Conservation (phyloP, 176 grass and related monocot species). For the Pharus latifolius region DNA sequence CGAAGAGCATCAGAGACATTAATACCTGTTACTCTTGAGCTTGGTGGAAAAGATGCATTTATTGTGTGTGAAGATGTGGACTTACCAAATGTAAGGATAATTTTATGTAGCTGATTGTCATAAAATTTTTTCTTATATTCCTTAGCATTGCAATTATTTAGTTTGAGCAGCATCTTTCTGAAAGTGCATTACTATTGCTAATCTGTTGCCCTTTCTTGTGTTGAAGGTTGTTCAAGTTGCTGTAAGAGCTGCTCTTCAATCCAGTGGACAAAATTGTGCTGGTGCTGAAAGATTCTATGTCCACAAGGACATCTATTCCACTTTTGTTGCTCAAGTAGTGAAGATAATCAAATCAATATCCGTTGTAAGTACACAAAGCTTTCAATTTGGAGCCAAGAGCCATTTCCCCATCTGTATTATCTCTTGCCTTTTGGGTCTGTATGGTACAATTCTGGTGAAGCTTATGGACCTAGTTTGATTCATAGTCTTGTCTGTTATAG, state of each 20-base stretch:
- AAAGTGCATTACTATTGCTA: neutral
- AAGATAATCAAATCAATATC: conserved; percentile 90
- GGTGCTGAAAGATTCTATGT: conserved; percentile 99
- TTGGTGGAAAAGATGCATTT: conserved; percentile 98
- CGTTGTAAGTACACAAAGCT: conserved; percentile 61
- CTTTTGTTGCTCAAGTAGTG: conserved; percentile 72
- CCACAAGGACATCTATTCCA: conserved; percentile 68
- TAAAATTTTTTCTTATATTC: neutral
- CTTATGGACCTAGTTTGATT: neutral
- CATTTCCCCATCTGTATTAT: neutral
- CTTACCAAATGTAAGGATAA: conserved; percentile 70
- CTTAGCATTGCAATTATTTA: neutral
- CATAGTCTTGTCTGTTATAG: neutral
- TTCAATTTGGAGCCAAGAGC: neutral
- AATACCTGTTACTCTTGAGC: conserved; percentile 95
- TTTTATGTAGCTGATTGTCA: conserved; percentile 6
- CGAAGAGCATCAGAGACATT: conserved; percentile 75
- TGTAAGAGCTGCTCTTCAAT: conserved; percentile 86
- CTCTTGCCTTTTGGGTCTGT: neutral
- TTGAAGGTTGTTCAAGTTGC: conserved; percentile 96
- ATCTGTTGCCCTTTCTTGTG: neutral
- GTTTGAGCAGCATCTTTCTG: neutral
- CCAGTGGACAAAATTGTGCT: conserved; percentile 94
- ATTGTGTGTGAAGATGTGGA: conserved; percentile 99
- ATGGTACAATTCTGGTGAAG: neutral